phyloP scores from a whole-genome alignment of 2,329 filamentous ascomycete species.

The Penicillium sp. region DNA sequence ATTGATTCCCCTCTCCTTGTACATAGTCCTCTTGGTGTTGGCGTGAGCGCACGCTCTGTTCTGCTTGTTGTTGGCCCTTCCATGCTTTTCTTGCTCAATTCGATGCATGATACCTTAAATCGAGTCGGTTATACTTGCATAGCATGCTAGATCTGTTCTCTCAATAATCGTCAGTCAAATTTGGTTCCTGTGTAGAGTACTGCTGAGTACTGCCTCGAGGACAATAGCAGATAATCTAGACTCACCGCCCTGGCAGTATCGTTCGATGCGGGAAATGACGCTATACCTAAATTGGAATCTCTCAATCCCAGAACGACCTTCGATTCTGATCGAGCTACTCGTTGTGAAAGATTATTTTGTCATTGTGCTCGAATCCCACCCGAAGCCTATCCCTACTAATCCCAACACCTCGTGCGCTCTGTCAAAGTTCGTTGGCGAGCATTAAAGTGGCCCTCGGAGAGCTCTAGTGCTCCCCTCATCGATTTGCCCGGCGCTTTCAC shows the following conservation, averaged over 20 bases:
- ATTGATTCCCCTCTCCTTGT: slow-evolving; percentile 21
- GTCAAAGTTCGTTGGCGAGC: background rate
- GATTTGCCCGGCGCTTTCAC: slow-evolving; percentile 8
- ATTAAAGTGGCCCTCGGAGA: slow-evolving; percentile 7
- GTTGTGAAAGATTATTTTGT: slow-evolving; percentile 11
- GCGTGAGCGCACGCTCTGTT: background rate
- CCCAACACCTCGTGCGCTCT: background rate
- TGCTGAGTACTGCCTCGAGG: too few relatives aligned
- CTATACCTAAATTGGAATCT: slow-evolving; percentile 23
- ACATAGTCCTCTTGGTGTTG: slow-evolving; percentile 33
- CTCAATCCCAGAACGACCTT: slow-evolving; percentile 18
- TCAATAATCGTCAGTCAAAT: background rate
- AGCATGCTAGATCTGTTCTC: background rate
- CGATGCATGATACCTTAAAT: slow-evolving; percentile 14
- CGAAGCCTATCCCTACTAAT: background rate
- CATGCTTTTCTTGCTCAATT: slow-evolving; percentile 10
- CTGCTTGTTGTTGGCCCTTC: background rate
- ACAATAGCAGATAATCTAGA: background rate
- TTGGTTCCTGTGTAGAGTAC: too few relatives aligned
- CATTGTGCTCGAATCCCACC: background rate
- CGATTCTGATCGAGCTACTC: slow-evolving; percentile 19
- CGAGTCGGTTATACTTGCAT: background rate
- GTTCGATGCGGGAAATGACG: slow-evolving; percentile 5
- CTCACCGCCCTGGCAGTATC: slow-evolving; percentile 13
- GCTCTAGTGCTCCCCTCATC: slow-evolving; percentile 16